Base-by-base conservation (phyloP, 495 filamentous ascomycete genomes). In the Penicillium pulvis region DNA sequence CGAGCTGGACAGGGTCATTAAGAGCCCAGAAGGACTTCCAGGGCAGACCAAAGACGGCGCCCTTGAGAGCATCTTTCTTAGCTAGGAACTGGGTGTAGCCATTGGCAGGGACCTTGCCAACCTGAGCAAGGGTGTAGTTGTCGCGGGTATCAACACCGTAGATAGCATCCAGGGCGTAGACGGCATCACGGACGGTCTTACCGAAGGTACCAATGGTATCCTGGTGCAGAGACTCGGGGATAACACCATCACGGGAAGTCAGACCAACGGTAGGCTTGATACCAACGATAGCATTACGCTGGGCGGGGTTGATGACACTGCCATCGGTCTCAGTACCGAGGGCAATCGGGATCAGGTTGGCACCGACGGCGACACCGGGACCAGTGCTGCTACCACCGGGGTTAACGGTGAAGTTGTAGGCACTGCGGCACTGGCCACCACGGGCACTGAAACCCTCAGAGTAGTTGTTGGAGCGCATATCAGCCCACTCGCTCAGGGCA, bases 281-380 rank as follows among this genome's bases (percentile, higher is more conserved):
- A 16, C 86, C 86, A 8, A 88, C 84, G 5, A 90, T 66, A 0
- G 80, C 80, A 61, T 87, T 89, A 16, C 85, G 65, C 71, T 87
- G 81, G 1, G 88, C 87, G 4, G 88, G 88, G 67, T 86, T 86
- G 69, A 90, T 89, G 7, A 90, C 81, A 74, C 84, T 87, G 16
- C 86, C 86, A 66, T 91, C 88, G 0, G 87, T 91, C 70, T 90
- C 88, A 0, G 88, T 89, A n/a, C 88, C 88, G 6, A 90, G 65
- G 1, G 85, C 76, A 67, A 90, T 85, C 0, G 81, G 75, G 31
- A 86, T 70, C 33, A 84, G 59, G 64, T 90, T 90, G 20, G 81
- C 80, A 2, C 81, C 78, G 12, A 91, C 86, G 19, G 81, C 83
- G 6, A 77, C 80, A 11, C 79, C 87, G 51, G 83, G 84, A 9